These are phyloP conservation scores for Paraphoma chrysanthemicola DNA, from an alignment of 2,329 filamentous ascomycete species.

Conservation along the genomic window DNA sequence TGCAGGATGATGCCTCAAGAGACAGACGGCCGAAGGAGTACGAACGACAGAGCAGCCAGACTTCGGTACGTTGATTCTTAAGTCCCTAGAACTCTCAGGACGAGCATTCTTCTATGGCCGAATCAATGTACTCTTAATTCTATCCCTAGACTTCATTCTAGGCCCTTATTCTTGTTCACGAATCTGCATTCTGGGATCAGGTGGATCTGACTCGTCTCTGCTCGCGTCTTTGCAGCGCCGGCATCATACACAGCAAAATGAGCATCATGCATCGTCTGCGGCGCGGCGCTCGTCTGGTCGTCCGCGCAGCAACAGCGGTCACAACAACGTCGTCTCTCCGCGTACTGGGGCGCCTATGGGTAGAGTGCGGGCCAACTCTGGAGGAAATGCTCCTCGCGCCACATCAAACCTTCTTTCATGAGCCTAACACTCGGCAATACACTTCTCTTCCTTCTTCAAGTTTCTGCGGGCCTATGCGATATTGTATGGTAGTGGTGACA, in stretches of 20 bases:
- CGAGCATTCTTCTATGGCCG: slow-evolving; percentile 47
- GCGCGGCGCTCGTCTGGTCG: slow-evolving; percentile 44
- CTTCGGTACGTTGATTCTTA: slow-evolving; percentile 54
- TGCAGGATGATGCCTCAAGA: slow-evolving; percentile 73
- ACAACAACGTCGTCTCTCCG: slow-evolving; percentile 23
- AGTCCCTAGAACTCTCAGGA: slow-evolving; percentile 49
- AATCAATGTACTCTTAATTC: slow-evolving; percentile 51
- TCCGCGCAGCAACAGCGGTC: slow-evolving; percentile 47
- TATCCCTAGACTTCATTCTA: slow-evolving; percentile 48
- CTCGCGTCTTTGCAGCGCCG: slow-evolving; percentile 48
- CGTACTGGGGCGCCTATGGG: slow-evolving; percentile 33
- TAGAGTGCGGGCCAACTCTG: slow-evolving; percentile 40
- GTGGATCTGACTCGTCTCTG: slow-evolving; percentile 50
- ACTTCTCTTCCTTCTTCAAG: slow-evolving; percentile 10
- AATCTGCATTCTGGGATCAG: slow-evolving; percentile 43
- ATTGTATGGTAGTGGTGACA: slow-evolving; percentile 2
- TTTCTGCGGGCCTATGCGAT: not conserved
- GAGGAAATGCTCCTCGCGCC: slow-evolving; percentile 37
- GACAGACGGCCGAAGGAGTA: slow-evolving; percentile 50
- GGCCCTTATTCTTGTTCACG: slow-evolving; percentile 39
- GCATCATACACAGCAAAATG: slow-evolving; percentile 46
- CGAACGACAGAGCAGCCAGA: slow-evolving; percentile 49
- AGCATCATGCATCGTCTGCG: slow-evolving; percentile 38
- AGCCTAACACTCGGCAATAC: slow-evolving; percentile 5
- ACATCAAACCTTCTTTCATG: slow-evolving; percentile 7